Evolutionary conservation across 2,329 filamentous ascomycete genomes (phyloP), one percentile per base, ranked within the genome.

Genomic region (Incumbomyces delicatus): DNA sequence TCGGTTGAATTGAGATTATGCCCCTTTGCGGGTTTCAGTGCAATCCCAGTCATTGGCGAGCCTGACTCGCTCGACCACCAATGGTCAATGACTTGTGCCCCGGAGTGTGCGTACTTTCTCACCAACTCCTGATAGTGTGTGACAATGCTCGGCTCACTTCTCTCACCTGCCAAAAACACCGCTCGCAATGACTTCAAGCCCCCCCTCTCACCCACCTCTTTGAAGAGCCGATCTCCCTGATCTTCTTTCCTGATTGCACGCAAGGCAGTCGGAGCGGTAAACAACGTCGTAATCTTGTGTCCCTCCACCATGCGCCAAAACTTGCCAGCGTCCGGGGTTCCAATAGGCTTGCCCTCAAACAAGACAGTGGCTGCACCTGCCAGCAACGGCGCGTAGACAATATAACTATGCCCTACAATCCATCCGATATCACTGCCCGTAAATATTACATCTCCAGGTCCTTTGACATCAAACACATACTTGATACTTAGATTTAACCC

Each of bases 331-430:
- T 95, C 81, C 0, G 89, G 89, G 0, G 88, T 95, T 3, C 88
- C 88, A 11, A 95, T 74, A 0, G 89, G 89, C 56, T 95, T 95
- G n/a, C 89, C 90, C 66, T 95, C 89, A 63, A 88, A 95, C 0
- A 95, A 71, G 1, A 95, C 78, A 0, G 87, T 94, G 1, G 88
- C 82, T 1, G 89, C 88, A 4, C 89, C 89, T 0, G 83, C 79
- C 1, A 95, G 76, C 5, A 96, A 76, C 11, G 89, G 89, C 3
- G 80, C 89, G 60, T 95, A 95, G 11, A 95, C 71, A 52, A 95
- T 95, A 61, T 92, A 95, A 5, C 80, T 84, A 61, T 88, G 80
- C 2, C 86, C 86, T 0, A 92, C 86, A 3, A 57, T 87, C 90
- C 89, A 95, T 29, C 89, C 90, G 47, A 95, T 90, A 60, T 96